Evolutionary conservation across 176 grass and related monocot genomes (phyloP).

Genomic region (Rhynchospora tenuis): DNA sequence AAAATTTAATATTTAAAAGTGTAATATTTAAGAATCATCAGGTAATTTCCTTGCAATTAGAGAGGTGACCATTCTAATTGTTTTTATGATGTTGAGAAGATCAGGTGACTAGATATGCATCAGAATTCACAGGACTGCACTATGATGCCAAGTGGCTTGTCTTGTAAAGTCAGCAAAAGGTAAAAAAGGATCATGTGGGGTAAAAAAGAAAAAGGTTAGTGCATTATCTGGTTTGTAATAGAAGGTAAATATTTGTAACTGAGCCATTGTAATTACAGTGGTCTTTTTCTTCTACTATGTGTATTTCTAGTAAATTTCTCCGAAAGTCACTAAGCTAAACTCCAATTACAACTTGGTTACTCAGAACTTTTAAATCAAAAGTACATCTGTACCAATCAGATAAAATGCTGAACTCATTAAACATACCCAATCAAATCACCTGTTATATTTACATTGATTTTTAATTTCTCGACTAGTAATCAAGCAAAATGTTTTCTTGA

Average conservation of each 20-base stretch:
- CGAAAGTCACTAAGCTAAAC: neutral
- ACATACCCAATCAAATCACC: neutral
- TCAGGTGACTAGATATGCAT: too few relatives aligned
- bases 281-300: neutral
- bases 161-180: neutral
- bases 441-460: neutral
- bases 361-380: neutral
- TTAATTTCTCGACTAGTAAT: too few relatives aligned
- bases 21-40: too few relatives aligned
- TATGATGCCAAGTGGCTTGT: neutral
- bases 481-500: too few relatives aligned
- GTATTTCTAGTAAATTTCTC: neutral
- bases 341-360: neutral
- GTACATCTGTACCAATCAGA: neutral
- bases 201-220: neutral
- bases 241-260: neutral
- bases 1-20: too few relatives aligned
- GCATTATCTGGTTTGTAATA: neutral
- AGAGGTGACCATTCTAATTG: too few relatives aligned
- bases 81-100: too few relatives aligned
- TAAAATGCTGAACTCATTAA: neutral
- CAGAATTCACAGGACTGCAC: neutral
- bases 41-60: too few relatives aligned
- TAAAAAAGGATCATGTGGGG: neutral
- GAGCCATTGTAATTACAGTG: neutral